Base-by-base conservation (phyloP, 345 rosid species). In the Linum usitatissimum region DNA sequence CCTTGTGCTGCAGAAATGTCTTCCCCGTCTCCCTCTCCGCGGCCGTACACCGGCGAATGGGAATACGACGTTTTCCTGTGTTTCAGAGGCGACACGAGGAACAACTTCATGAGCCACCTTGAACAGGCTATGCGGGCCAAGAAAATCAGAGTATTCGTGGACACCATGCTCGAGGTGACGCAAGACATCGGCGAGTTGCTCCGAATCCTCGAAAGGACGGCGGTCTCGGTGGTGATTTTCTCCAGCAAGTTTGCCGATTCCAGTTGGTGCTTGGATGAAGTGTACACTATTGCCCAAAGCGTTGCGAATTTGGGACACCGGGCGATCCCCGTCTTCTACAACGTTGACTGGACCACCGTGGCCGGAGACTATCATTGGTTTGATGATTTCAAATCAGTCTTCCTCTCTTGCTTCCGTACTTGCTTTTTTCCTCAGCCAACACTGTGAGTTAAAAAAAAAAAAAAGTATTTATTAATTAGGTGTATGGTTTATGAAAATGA, bases 11-110 rank as follows among this genome's bases (percentile, higher is more conserved):
- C n/a, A n/a, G n/a, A 31, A 31, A 31, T 31, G 36, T 3, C 55
- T 12, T 51, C 55, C 55, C 9, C 55, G 3, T 3, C 18, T 12
- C 9, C 55, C 9, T 8, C 55, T 18, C 18, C 18, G 18, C 18
- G 3, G n/a, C 18, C 55, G 15, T 51, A 51, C 18, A 12, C 55
- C 15, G 55, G 55, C 15, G n/a, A 51, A 51, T 51, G 55, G 55
- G 18, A 51, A 51, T 51, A 51, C 55, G 55, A 51, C 55, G 55
- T 51, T 51, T 51, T 51, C 55, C 18, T 51, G 55, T 12, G 55
- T 8, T 51, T 51, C 55, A 13, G 55, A 51, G 55, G 55, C 55
- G 55, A 51, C 3, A 51, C 55, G n/a, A 13, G 18, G n/a, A 51
- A 51, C 55, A 18, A 51, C 9, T 51, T 51, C 18, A 51, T 18